phyloP scores from a whole-genome alignment of 495 filamentous ascomycete species.

The Aspergillus egyptiacus region DNA sequence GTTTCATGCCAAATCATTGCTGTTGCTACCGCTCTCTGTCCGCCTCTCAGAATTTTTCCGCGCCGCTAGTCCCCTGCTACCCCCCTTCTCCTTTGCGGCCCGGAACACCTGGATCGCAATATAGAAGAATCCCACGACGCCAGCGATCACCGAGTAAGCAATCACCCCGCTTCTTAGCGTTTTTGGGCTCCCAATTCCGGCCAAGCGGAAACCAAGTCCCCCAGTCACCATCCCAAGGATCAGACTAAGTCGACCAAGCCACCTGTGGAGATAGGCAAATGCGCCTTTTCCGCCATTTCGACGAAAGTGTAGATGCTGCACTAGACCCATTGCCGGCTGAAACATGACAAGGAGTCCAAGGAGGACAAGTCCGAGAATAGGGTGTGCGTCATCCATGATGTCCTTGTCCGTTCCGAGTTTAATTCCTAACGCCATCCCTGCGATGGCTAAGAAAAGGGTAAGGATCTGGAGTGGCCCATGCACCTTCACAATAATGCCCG shows the following conservation, averaged over 20 bases:
- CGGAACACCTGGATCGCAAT: conserved; percentile 18
- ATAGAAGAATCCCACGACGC: conserved; percentile 45
- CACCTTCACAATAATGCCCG: conserved; percentile 24
- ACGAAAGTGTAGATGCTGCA: conserved; percentile 55
- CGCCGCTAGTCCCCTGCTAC: neutral
- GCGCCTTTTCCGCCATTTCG: conserved; percentile 40
- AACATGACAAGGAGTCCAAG: conserved; percentile 47
- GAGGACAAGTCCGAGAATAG: conserved; percentile 53
- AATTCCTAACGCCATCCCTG: conserved; percentile 56
- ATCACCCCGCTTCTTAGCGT: conserved; percentile 37
- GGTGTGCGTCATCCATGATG: conserved; percentile 22
- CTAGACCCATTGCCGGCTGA: conserved; percentile 55
- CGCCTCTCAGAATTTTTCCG: neutral
- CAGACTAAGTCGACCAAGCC: conserved; percentile 78
- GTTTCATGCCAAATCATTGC: neutral
- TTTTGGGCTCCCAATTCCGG: conserved; percentile 20
- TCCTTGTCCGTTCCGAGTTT: conserved; percentile 29
- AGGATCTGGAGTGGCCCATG: conserved; percentile 56
- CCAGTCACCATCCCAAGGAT: conserved; percentile 62
- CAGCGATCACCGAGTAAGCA: conserved; percentile 56
- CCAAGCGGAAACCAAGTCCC: conserved; percentile 57
- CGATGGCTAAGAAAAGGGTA: conserved; percentile 48
- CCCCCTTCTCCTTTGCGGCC: neutral
- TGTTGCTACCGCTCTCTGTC: neutral
- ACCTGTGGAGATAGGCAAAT: conserved; percentile 64